A percentile compares a stretch with the other conserved stretches of the same genome.
Evolutionary conservation across 192 early-diverging fungal species (phyloP).

Genomic region (Phlyctochytrium bullatum): DNA sequence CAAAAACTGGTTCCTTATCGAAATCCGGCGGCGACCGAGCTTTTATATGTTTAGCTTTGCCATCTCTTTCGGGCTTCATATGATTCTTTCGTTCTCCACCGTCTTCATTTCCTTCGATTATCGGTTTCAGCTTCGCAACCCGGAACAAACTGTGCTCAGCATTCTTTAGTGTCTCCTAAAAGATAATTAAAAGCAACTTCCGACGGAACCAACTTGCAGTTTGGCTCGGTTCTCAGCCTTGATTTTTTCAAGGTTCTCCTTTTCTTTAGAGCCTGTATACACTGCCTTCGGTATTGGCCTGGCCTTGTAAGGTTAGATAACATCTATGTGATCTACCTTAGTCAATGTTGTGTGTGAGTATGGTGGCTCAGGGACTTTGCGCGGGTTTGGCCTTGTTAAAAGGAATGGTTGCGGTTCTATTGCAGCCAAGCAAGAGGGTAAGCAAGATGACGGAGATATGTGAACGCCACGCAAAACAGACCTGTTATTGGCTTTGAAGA

Average conservation of each 20-base stretch:
- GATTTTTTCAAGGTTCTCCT: slow-evolving; percentile 33
- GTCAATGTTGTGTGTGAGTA: slow-evolving; percentile 23
- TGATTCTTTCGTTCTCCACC: too few species aligned
- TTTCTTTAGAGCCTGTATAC: slow-evolving; percentile 36
- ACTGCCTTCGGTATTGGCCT: slow-evolving; percentile 37
- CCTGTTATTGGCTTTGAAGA: slow-evolving; percentile 29
- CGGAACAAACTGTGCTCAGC: slow-evolving; percentile 1
- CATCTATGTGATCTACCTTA: slow-evolving; percentile 30
- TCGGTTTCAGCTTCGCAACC: slow-evolving; percentile 6
- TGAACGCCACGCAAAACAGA: slow-evolving; percentile 3
- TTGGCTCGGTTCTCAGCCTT: slow-evolving; percentile 39
- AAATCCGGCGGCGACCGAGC: slow-evolving; percentile 11
- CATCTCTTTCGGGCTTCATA: not conserved
- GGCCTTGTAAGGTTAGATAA: slow-evolving; percentile 23
- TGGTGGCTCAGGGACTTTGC: slow-evolving; percentile 33
- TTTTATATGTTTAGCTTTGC: slow-evolving; percentile 23
- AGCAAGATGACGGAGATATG: too few species aligned
- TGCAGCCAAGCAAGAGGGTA: not conserved
- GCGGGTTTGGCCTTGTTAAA: slow-evolving; percentile 41
- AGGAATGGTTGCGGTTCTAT: slow-evolving; percentile 41
- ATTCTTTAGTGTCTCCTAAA: slow-evolving; percentile 5
- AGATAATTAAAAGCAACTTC: not conserved
- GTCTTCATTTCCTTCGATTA: too few species aligned
- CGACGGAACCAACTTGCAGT: slow-evolving; percentile 21
- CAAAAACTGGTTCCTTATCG: slow-evolving; percentile 19